These are phyloP conservation scores for Scheffersomyces lignicola DNA, from an alignment of 1,139 yeast species.

Conservation along the genomic window DNA sequence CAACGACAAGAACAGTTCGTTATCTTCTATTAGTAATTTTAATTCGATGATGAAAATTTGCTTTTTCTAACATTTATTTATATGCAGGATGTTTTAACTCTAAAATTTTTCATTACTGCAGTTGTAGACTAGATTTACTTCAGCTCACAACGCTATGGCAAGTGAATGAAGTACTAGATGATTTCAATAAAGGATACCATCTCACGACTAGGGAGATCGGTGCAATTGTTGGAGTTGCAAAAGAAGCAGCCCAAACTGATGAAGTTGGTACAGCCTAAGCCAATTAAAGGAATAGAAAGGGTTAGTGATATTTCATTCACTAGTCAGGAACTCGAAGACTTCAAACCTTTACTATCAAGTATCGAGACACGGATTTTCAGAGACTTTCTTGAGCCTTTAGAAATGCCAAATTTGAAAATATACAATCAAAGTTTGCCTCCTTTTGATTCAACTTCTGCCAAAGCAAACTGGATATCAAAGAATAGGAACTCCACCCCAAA, in stretches of 20 bases:
- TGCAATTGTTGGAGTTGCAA: conserved; percentile 12
- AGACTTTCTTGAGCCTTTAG: conserved; percentile 38
- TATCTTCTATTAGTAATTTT: conserved; percentile 1
- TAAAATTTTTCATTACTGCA: background rate
- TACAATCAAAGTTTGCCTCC: conserved; percentile 21
- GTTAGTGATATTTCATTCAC: conserved; percentile 9
- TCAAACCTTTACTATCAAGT: conserved; percentile 14
- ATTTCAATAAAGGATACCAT: conserved; percentile 16
- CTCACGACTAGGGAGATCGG: conserved; percentile 17
- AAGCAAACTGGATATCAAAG: conserved; percentile 27
- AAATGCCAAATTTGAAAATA: conserved; percentile 35
- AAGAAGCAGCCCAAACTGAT: conserved; percentile 1
- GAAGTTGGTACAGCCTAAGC: too few species aligned
- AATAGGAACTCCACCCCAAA: conserved; percentile 15
- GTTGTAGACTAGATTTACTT: background rate
- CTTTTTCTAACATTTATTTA: background rate
- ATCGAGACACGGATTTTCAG: conserved; percentile 29
- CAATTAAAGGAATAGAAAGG: conserved; percentile 4
- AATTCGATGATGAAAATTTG: background rate
- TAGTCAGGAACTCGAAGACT: conserved; percentile 12
- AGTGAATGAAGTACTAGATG: conserved; percentile 7
- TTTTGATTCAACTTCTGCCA: conserved; percentile 26
- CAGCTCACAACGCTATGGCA: background rate
- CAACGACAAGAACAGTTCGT: background rate
- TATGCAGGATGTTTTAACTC: conserved; percentile 2